phyloP scores from a whole-genome alignment of 2,329 filamentous ascomycete genomes.

The Botryotinia convoluta region DNA sequence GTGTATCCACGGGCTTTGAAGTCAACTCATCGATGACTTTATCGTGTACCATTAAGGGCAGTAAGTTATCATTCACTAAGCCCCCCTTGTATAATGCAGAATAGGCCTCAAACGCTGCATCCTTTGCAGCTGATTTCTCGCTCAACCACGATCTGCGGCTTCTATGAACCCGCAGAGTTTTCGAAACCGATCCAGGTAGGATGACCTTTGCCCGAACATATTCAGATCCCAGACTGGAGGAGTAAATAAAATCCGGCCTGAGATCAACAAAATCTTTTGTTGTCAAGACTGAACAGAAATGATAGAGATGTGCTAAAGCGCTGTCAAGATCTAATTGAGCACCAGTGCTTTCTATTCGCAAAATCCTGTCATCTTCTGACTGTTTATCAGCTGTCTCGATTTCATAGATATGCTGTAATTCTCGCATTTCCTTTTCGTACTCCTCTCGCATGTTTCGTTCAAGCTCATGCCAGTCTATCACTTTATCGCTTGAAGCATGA shows the following conservation, averaged over 20 bases:
- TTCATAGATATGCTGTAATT: slow-evolving; percentile 27
- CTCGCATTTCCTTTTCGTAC: slow-evolving; percentile 39
- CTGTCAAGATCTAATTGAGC: slow-evolving; percentile 69
- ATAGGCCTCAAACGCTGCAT: slow-evolving; percentile 77
- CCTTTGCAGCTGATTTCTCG: slow-evolving; percentile 61
- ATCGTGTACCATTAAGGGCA: slow-evolving; percentile 53
- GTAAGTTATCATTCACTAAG: slow-evolving; percentile 72
- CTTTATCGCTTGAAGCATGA: slow-evolving; percentile 23
- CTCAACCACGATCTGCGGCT: slow-evolving; percentile 62
- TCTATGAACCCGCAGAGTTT: slow-evolving; percentile 52
- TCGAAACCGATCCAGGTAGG: slow-evolving; percentile 69
- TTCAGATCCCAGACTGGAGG: slow-evolving; percentile 42
- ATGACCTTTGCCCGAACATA: slow-evolving; percentile 59
- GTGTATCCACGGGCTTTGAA: slow-evolving; percentile 56
- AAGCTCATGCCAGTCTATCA: slow-evolving; percentile 59
- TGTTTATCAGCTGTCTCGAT: slow-evolving; percentile 37
- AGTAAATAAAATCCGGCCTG: slow-evolving; percentile 62
- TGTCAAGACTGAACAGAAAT: slow-evolving; percentile 68
- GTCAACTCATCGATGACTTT: slow-evolving; percentile 42
- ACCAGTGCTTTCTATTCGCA: slow-evolving; percentile 51
- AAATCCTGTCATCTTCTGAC: slow-evolving; percentile 36
- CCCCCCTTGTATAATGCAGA: slow-evolving; percentile 64
- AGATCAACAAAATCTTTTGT: slow-evolving; percentile 58
- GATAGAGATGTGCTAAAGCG: slow-evolving; percentile 71
- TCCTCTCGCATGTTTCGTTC: slow-evolving; percentile 66